Percentiles rank a stretch among this genome's conserved stretches.
Evolutionary conservation across 345 rosid genomes (phyloP).

Genomic region (Eutrema yunnanense): DNA sequence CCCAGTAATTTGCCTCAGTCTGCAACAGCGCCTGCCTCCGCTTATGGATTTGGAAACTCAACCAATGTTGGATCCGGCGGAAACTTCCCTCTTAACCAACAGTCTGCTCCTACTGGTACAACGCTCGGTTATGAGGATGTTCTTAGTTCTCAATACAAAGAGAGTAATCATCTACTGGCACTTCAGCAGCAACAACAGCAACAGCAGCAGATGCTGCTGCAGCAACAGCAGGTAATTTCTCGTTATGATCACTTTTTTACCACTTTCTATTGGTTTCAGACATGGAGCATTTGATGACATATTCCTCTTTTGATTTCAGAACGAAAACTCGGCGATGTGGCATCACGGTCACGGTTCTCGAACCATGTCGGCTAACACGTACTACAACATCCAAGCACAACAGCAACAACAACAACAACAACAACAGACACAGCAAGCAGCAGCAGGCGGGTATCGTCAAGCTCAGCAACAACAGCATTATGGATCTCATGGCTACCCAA

Average conservation of each 20-base stretch:
- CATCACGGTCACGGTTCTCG: constrained; percentile 74
- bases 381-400: constrained; percentile 89
- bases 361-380: constrained; percentile 66
- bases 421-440: constrained; percentile 29
- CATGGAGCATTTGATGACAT: not conserved
- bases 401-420: constrained; percentile 53
- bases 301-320: constrained; percentile 35
- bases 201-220: constrained; percentile 19
- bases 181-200: constrained; percentile 55
- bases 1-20: constrained; percentile 85
- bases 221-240: constrained; percentile 30
- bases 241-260: not conserved
- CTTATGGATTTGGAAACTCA: constrained; percentile 82
- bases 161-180: constrained; percentile 58
- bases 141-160: constrained; percentile 83
- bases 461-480: constrained; percentile 88
- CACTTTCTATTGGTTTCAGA: not conserved
- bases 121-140: constrained; percentile 70
- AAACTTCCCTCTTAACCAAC: constrained; percentile 65
- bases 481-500: constrained; percentile 74
- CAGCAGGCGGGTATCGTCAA: constrained; percentile 67
- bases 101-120: constrained; percentile 54
- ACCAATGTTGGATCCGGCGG: constrained; percentile 55
- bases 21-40: constrained; percentile 64
- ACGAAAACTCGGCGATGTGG: constrained; percentile 86